phyloP scores from a whole-genome alignment of 2,329 filamentous ascomycete species.

The Stagonosporopsis cucurbitacearum region DNA sequence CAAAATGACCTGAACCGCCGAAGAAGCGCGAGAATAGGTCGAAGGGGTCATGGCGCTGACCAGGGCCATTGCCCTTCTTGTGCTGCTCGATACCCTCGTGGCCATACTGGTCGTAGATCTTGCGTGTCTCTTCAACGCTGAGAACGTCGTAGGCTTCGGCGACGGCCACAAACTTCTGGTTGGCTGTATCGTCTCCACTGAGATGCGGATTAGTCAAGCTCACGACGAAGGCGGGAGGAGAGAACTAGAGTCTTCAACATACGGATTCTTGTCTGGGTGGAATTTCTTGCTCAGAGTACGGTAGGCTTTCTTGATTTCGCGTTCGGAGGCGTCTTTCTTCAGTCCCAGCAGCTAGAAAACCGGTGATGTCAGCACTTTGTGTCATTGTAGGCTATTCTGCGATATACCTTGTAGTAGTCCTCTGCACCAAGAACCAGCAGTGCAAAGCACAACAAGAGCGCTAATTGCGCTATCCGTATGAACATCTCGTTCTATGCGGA shows the following conservation, averaged over 20 bases:
- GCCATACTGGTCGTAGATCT: conserved; percentile 93
- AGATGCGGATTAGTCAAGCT: conserved; percentile 15
- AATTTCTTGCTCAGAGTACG: conserved; percentile 91
- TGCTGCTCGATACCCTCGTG: conserved; percentile 89
- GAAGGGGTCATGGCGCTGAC: conserved; percentile 76
- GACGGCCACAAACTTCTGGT: conserved; percentile 91
- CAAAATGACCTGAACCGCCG: conserved; percentile 85
- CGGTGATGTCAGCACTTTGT: conserved; percentile 21
- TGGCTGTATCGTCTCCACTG: conserved; percentile 78
- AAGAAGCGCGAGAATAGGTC: conserved; percentile 98
- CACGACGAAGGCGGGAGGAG: background rate
- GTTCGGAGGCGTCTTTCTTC: conserved; percentile 78
- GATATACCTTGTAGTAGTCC: conserved; percentile 78
- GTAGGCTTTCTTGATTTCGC: conserved; percentile 93
- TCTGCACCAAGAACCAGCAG: conserved; percentile 59
- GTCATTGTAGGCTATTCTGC: background rate
- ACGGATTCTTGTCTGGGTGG: conserved; percentile 98
- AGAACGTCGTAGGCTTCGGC: conserved; percentile 96
- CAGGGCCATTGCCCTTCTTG: conserved; percentile 71
- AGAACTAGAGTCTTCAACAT: conserved; percentile 49
- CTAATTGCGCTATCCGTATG: conserved; percentile 51
- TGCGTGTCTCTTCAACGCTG: conserved; percentile 76
- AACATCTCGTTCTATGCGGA: conserved; percentile 46
- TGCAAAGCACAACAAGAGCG: conserved; percentile 52
- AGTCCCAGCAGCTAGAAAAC: conserved; percentile 75